Evolutionary conservation across 441 rosid genomes (phyloP), one percentile per base, ranked within the genome.

Genomic region (Gossypium trilobum): DNA sequence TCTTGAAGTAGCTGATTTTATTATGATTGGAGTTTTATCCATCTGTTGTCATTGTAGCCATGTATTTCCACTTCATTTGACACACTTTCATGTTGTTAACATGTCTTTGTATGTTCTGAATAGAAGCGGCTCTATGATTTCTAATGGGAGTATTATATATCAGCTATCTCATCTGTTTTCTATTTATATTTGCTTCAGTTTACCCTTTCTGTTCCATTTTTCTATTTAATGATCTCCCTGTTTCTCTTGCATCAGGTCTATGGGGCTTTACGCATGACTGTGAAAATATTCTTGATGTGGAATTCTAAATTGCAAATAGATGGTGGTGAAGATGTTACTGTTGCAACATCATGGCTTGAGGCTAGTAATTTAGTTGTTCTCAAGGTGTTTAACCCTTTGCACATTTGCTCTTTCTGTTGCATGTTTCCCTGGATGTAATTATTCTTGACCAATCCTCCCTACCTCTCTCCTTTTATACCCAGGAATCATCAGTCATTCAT

Each of bases 231-330:
- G 71, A 70, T 77, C 48, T 9, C 22, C 42, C 6, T 57, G 70
- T 11, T 55, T 55, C 13, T 8, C 23, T 23, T 31, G 27, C 7
- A 57, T 23, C 16, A 57, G 62, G 62, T 96, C 60, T 96, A 93
- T 80, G 99, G 99, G 59, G 99, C 99, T 64, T 81, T 96, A 75
- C 93, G 97, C 25, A 96, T 96, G 99, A 84, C 91, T 70, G 98
- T 93, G 54, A 96, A 96, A 81, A 91, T 96, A 84, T 89, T 89
- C 87, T 86, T 96, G 85, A 93, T 96, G 99, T 93, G 95, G 97
- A 93, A 96, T 74, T 93, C 99, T 59, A 74, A 91, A 84, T 82
- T 96, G 92, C 81, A 87, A 72, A 86, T 96, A 77, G 89, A 88
- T 80, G 97, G 95, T 36, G 97, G 97, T 79, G 93, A 87, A 68